Evolutionary conservation across 495 filamentous ascomycete genomes (phyloP), one percentile per base, ranked within the genome.

Genomic region (Copromyces sp.): DNA sequence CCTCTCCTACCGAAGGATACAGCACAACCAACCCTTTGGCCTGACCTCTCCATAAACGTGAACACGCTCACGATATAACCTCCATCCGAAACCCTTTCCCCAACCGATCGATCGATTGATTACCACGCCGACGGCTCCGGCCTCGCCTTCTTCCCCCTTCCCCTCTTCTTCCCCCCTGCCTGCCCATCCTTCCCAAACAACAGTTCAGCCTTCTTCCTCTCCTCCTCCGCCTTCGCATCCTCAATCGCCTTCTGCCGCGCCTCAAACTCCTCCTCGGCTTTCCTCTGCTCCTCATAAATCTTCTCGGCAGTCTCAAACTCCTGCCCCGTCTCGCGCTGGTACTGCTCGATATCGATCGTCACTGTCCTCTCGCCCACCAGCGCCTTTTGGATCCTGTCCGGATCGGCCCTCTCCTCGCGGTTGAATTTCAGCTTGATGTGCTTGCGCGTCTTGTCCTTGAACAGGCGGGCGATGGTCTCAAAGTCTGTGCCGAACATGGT

Each of bases 401-500:
- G 89, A 74, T 93, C 85, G n/a, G 87, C 82, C n/a, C 89, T 85
- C 82, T 98, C 96, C 81, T 99, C 95, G 70, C 91, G 92, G 75
- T 91, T 92, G 83, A 96, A 99, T 80, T 98, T 99, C 68, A 91
- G 81, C 83, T 98, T 97, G 79, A 98, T 89, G 75, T 93, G 89
- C 20, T 90, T 88, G 69, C 95, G 86, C 35, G 85, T 92, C 29
- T 91, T 87, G 39, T 88, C 88, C 0, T 90, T 89, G 77, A 99
- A 97, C 85, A 97, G 85, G 73, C 88, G 89, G 76, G 89, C 88
- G 76, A 99, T 96, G 75, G 93, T 92, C 80, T 90, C 88, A 78
- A 98, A 98, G 79, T 98, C 94, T 0, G 94, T 97, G 38, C 95
- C 96, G 78, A 96, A 97, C 87, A 92, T 93, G 38, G 87, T 83